Conservation (phyloP, 2,329 filamentous ascomycete genomes). For the Aspergillus flavus region DNA sequence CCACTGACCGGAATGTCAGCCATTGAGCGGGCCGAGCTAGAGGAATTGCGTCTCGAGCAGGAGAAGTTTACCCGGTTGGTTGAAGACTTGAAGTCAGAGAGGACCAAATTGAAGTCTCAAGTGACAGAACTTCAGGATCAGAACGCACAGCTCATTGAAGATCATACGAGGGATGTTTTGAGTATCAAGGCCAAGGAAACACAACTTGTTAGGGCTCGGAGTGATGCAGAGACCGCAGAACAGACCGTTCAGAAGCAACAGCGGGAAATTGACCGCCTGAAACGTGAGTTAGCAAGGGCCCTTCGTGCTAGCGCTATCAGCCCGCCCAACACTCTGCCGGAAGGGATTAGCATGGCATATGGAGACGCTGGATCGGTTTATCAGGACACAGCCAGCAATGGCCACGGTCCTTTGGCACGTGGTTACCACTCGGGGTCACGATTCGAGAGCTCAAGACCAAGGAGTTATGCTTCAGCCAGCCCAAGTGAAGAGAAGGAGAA, state of each 20-base stretch:
- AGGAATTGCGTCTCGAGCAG: slow-evolving; percentile 82
- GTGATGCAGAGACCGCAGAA: slow-evolving; percentile 86
- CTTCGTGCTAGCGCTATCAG: slow-evolving; percentile 44
- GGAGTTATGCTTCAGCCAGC: slow-evolving; percentile 51
- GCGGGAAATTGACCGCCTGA: slow-evolving; percentile 88
- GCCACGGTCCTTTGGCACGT: slow-evolving; percentile 32
- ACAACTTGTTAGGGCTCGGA: slow-evolving; percentile 86
- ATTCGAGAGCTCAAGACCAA: slow-evolving; percentile 44
- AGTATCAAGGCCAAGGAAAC: slow-evolving; percentile 99
- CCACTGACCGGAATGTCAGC: slow-evolving; percentile 68
- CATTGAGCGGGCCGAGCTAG: slow-evolving; percentile 88
- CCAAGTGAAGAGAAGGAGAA: slow-evolving; percentile 79
- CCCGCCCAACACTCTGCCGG: slow-evolving; percentile 39
- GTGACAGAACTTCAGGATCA: slow-evolving; percentile 95
- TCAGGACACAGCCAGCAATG: slow-evolving; percentile 38
- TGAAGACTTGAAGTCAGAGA: slow-evolving; percentile 81
- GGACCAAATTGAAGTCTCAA: slow-evolving; percentile 78
- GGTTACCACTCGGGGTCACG: slow-evolving; percentile 42
- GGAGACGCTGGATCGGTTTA: slow-evolving; percentile 54
- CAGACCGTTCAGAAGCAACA: slow-evolving; percentile 80
- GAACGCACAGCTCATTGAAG: slow-evolving; percentile 94
- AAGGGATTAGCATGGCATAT: slow-evolving; percentile 56
- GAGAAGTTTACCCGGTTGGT: slow-evolving; percentile 74
- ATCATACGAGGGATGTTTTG: slow-evolving; percentile 91
- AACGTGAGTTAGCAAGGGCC: slow-evolving; percentile 71